phyloP scores from a whole-genome alignment of 164 flowering plant genomes.

The Santalum album region DNA sequence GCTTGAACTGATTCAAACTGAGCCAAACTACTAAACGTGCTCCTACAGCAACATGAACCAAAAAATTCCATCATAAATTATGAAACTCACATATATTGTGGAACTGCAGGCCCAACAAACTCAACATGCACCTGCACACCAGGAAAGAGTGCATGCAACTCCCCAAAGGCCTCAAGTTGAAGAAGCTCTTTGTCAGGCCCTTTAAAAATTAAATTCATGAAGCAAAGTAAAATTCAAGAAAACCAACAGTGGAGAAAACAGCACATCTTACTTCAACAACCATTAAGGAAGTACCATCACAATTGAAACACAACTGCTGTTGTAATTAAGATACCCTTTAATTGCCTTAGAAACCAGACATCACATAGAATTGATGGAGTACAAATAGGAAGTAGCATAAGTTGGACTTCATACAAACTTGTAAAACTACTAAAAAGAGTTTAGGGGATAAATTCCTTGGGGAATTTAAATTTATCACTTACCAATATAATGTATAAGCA shows the following conservation, averaged over 20 bases:
- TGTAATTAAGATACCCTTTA: too few species aligned
- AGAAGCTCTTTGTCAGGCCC: constrained; percentile 88
- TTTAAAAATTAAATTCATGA: constrained; percentile 18
- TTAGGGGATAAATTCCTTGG: neutral
- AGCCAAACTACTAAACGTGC: neutral
- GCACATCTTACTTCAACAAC: neutral
- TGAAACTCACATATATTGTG: constrained; percentile 44
- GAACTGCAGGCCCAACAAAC: constrained; percentile 81
- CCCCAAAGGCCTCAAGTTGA: constrained; percentile 69
- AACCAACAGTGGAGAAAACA: neutral
- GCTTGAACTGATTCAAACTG: too few species aligned
- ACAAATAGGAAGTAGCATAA: neutral
- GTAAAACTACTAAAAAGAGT: neutral
- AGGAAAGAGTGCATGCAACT: constrained; percentile 76
- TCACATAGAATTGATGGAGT: neutral
- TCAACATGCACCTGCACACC: constrained; percentile 49
- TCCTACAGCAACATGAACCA: neutral
- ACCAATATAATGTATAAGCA: constrained; percentile 75
- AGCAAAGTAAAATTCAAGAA: constrained; percentile 3
- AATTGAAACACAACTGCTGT: too few species aligned
- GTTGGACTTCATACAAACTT: neutral
- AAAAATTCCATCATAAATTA: constrained; percentile 3
- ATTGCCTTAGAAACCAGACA: neutral
- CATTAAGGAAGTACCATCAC: too few species aligned
- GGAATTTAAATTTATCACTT: constrained; percentile 7